Percentiles rank a stretch among this genome's conserved stretches.
phyloP scores from a whole-genome alignment of 495 filamentous ascomycete species.

The Annulohypoxylon maeteangense region DNA sequence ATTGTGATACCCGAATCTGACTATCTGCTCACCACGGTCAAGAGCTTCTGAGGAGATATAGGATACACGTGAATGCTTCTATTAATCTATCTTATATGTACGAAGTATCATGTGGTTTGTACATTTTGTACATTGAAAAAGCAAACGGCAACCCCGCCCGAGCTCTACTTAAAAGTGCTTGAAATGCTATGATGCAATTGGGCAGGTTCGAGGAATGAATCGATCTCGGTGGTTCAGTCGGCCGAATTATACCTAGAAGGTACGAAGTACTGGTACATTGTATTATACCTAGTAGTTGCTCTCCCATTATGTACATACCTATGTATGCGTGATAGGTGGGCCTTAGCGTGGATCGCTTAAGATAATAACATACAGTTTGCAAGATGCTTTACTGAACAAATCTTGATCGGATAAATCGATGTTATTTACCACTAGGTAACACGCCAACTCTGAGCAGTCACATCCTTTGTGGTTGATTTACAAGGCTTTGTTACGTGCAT shows the following conservation, averaged over 20 bases:
- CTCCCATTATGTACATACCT: background rate
- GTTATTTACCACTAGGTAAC: background rate
- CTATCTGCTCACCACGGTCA: constrained; percentile 16
- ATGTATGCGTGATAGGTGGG: background rate
- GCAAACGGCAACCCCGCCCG: constrained; percentile 30
- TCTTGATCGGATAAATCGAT: background rate
- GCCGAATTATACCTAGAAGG: constrained; percentile 29
- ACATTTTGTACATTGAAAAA: constrained; percentile 5
- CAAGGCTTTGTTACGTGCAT: background rate
- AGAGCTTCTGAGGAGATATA: background rate
- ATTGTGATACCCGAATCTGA: constrained; percentile 1
- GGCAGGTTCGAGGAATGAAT: constrained; percentile 11
- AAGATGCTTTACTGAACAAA: background rate
- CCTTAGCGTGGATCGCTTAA: background rate
- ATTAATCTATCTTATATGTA: background rate
- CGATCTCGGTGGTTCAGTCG: constrained; percentile 41
- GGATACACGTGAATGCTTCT: constrained; percentile 1
- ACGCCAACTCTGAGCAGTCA: too few relatives aligned
- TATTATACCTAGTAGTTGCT: background rate
- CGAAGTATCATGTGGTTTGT: constrained; percentile 24
- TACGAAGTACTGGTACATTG: background rate
- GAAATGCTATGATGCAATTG: constrained; percentile 41
- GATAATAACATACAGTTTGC: background rate
- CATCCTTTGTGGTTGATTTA: background rate
- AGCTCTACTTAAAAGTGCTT: background rate